Evolutionary conservation across 306 rosid species (phyloP), one percentile per base, ranked within the genome.

Genomic region (Sicyos baderoa): DNA sequence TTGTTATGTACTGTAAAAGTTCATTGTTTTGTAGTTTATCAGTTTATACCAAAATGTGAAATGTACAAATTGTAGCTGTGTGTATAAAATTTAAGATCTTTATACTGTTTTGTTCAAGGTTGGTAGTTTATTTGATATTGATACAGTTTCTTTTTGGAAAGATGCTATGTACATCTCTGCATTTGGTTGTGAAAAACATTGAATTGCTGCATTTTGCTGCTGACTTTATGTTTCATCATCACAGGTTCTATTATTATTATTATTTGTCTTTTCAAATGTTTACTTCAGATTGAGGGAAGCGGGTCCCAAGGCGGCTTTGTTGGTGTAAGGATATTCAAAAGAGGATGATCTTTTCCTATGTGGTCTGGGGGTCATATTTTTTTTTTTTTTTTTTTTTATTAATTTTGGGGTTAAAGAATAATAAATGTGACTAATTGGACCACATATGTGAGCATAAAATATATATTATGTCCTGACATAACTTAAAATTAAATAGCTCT

Each of bases 41-140:
- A 18, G 57, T 49, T 73, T 51, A 54, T 54, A 40, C 56, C 65
- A 65, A 49, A 27, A 25, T 29, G 32, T 68, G 73, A 68, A 68
- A 54, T 66, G 73, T 49, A 68, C 47, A 53, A 70, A 70, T 52
- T 70, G 73, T 32, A 70, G 61, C 32, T 25, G 73, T 9, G 45
- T 70, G 73, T 29, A 70, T 70, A 53, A 53, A 52, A 13, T 51
- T 51, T 70, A 29, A 51, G 50, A 70, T 70, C 61, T 51, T 53
- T 22, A 52, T 67, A 47, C 25, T 67, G 57, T 49, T 48, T 67
- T 47, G 45, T 22, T 42, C 54, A 64, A 21, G 71, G 25, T 47
- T 14, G 32, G 71, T 22, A 12, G 47, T 50, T 13, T 47, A 19
- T 44, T 53, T 15, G 54, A 51, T 51, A 16, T 66, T 49, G 56